These are phyloP conservation scores for Lentinula raphanica DNA, from an alignment of 768 basidiomycete genomes.

Conservation along the genomic window DNA sequence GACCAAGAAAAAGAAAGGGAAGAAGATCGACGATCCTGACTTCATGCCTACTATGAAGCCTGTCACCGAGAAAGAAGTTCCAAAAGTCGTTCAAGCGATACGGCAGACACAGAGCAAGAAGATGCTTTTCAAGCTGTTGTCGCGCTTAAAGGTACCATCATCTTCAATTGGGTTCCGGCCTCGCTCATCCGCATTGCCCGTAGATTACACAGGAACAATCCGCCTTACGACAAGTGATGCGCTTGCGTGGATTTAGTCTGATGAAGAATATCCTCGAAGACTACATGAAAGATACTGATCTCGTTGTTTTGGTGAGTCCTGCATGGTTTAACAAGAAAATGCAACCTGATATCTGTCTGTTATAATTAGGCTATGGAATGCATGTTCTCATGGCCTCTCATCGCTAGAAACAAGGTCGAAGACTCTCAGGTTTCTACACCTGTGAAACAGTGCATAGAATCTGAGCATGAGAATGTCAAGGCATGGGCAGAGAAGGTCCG, in stretches of 20 bases:
- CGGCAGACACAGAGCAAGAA: conserved; percentile 82
- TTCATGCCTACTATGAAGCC: conserved; percentile 79
- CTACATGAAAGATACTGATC: conserved; percentile 60
- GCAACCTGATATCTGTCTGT: not conserved
- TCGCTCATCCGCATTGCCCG: conserved; percentile 1
- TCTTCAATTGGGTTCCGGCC: not conserved
- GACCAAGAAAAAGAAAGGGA: conserved; percentile 80
- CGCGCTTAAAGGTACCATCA: conserved; percentile 69
- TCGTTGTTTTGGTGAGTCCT: conserved; percentile 62
- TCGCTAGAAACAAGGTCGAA: conserved; percentile 87
- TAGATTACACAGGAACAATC: conserved; percentile 83
- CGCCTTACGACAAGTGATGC: conserved; percentile 79
- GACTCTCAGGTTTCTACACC: conserved; percentile 64
- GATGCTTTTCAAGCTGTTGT: conserved; percentile 77
- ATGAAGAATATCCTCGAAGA: conserved; percentile 89
- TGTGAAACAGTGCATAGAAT: conserved; percentile 48
- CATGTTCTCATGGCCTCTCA: conserved; percentile 74
- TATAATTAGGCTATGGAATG: conserved; percentile 60
- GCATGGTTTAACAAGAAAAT: not conserved
- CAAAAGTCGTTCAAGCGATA: conserved; percentile 87
- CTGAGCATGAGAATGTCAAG: conserved; percentile 53
- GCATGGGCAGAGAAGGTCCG: conserved; percentile 57
- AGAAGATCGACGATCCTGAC: conserved; percentile 88
- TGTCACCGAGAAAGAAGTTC: conserved; percentile 72
- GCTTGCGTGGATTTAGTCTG: conserved; percentile 86